Evolutionary conservation across 139 green algal genomes (phyloP), one percentile per base, ranked within the genome.

Genomic region (Chlamydomonas applanata): DNA sequence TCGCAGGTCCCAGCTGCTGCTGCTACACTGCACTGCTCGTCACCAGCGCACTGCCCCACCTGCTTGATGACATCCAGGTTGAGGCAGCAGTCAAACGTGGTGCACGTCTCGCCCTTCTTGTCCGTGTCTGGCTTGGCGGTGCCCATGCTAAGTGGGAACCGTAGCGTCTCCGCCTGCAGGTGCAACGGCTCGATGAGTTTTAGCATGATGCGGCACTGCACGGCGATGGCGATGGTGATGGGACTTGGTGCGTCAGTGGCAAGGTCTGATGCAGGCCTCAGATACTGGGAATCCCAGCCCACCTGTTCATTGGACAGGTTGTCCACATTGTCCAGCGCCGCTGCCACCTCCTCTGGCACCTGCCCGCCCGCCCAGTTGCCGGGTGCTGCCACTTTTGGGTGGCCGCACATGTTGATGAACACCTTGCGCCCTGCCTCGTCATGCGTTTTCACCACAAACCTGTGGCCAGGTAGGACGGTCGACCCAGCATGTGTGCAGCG

Each of bases 331-430:
- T 74, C 74, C 36, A 79, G 74, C 22, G 74, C 65, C 32, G 68
- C 59, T 7, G 64, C 40, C n/a, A 79, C 73, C 30, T 72, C 57
- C 0, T 81, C 74, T 19, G 71, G 71, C 46, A 81, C 63, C 69
- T 77, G 66, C 17, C 85, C 79, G 14, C 73, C 52, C 1, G 29
- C 20, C 89, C 89, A 93, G 36, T 80, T 57, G 13, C 81, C 76
- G 16, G 86, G 85, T 22, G 87, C 79, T 2, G 85, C 71, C 24
- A 94, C 79, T 35, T 86, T 74, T 2, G 75, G 59, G 30, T 74
- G 77, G 44, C 82, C 71, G 36, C 88, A 92, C n/a, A 94, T 78
- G 63, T 94, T 94, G 74, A 94, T 88, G 62, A 94, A 94, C 1
- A 93, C 82, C 74, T 94, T 94, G 24, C 34, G 20, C 0, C 82